These are phyloP conservation scores for Oryza rufipogon DNA, from an alignment of 176 grass and related monocot species.

Conservation along the genomic window DNA sequence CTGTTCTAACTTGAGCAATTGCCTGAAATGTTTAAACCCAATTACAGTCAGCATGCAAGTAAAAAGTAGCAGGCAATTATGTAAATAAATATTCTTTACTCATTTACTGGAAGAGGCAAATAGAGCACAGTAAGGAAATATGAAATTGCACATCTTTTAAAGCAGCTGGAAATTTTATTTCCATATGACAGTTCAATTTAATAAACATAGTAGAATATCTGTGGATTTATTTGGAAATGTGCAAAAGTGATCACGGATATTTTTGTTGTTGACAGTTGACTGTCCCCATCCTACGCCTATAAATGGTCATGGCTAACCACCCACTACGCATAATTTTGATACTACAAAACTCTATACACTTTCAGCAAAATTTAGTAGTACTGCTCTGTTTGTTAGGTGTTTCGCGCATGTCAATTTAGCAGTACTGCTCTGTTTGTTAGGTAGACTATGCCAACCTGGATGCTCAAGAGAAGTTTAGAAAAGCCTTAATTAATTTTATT, in stretches of 20 bases:
- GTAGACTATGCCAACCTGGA: neutral
- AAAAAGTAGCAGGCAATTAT: neutral
- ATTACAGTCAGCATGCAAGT: constrained; percentile 10
- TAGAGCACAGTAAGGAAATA: neutral
- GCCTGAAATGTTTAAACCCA: constrained; percentile 43
- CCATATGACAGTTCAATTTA: neutral
- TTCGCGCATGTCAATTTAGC: neutral
- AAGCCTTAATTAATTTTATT: neutral
- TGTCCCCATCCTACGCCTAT: constrained; percentile 8
- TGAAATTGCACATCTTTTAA: neutral
- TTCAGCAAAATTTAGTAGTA: neutral
- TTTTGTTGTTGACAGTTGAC: neutral
- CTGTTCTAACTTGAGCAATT: constrained; percentile 97
- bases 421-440: neutral
- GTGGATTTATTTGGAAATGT: neutral
- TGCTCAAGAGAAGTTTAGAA: neutral
- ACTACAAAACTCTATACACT: neutral
- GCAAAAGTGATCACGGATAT: neutral
- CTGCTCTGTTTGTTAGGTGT: neutral
- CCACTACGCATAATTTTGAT: neutral
- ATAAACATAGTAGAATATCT: neutral
- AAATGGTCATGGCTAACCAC: neutral
- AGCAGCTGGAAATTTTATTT: neutral
- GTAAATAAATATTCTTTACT: neutral
- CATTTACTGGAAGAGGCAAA: neutral